Percentiles rank a stretch among this genome's conserved stretches.
Conservation (phyloP, 208 protist species). For the Strigomonas culicis region DNA sequence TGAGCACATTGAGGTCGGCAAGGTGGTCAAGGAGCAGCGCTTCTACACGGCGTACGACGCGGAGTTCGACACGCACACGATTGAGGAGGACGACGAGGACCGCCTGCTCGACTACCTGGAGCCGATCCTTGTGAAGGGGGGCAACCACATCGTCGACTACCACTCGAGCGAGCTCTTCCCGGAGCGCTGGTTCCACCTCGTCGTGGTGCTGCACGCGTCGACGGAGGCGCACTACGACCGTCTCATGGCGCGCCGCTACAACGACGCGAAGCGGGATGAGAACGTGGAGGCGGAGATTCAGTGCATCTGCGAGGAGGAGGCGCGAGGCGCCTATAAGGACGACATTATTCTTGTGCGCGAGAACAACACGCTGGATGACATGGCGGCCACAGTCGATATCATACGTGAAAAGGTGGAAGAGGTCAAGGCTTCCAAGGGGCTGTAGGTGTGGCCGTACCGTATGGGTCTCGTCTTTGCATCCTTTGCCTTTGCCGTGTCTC, state of each 20-base stretch:
- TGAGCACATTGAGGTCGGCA: conserved; percentile 86
- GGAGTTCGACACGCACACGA: conserved; percentile 90
- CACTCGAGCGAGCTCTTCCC: conserved; percentile 97
- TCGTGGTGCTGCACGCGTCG: conserved; percentile 93
- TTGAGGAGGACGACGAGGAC: conserved; percentile 94
- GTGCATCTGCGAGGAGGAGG: conserved; percentile 95
- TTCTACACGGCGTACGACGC: conserved; percentile 92
- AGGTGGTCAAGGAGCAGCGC: conserved; percentile 89
- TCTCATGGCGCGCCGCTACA: conserved; percentile 90
- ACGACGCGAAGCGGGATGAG: conserved; percentile 91
- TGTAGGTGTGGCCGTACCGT: too few relatives aligned
- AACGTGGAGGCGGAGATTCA: conserved; percentile 98
- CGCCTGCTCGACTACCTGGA: conserved; percentile 95
- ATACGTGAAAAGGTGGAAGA: conserved; percentile 57
- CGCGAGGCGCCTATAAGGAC: conserved; percentile 85
- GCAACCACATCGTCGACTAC: conserved; percentile 94
- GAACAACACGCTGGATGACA: conserved; percentile 93
- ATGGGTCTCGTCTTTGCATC: too few relatives aligned
- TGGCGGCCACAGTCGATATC: conserved; percentile 84
- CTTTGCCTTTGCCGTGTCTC: too few relatives aligned
- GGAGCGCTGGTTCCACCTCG: conserved; percentile 96
- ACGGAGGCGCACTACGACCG: conserved; percentile 92
- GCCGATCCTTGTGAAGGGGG: conserved; percentile 82
- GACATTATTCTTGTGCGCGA: conserved; percentile 85
- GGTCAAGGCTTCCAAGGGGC: conserved; percentile 17